Percentiles rank a stretch among this genome's conserved stretches.
These are phyloP conservation scores for Candida xyloterini DNA, from an alignment of 805 yeast genomes.

Conservation along the genomic window DNA sequence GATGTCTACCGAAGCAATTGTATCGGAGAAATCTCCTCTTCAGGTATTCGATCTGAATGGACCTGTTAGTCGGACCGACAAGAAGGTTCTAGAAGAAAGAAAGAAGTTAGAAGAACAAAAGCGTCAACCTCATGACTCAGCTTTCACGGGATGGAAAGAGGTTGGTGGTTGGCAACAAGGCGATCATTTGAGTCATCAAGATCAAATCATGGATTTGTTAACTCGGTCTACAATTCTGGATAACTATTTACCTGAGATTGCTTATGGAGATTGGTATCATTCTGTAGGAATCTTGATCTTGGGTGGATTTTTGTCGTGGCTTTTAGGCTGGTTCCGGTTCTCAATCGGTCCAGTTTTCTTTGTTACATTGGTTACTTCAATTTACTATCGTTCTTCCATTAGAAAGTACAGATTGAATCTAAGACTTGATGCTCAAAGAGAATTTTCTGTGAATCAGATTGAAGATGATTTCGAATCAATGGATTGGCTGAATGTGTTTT, in stretches of 20 bases:
- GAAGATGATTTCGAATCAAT: slow-evolving; percentile 89
- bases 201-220: slow-evolving; percentile 67
- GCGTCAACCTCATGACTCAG: slow-evolving; percentile 56
- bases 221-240: slow-evolving; percentile 73
- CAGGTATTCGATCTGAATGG: slow-evolving; percentile 24
- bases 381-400: slow-evolving; percentile 79
- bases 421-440: slow-evolving; percentile 82
- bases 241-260: slow-evolving; percentile 65
- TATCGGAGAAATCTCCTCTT: slow-evolving; percentile 7
- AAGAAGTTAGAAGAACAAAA: slow-evolving; percentile 20
- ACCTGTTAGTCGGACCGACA: slow-evolving; percentile 29
- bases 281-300: slow-evolving; percentile 67
- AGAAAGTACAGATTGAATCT: slow-evolving; percentile 72
- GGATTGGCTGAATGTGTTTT: slow-evolving; percentile 91
- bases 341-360: slow-evolving; percentile 80
- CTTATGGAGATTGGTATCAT: slow-evolving; percentile 97
- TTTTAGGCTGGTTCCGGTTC: slow-evolving; percentile 72
- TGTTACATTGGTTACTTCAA: slow-evolving; percentile 55
- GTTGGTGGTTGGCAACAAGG: slow-evolving; percentile 81
- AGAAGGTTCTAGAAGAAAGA: slow-evolving; percentile 17
- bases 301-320: slow-evolving; percentile 72
- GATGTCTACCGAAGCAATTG: slow-evolving; percentile 7
- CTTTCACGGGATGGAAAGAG: slow-evolving; percentile 92
- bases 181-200: slow-evolving; percentile 63
- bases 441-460: slow-evolving; percentile 71